Percentiles rank a stretch among this genome's conserved stretches.
These are phyloP conservation scores for Ustilago crameri DNA, from an alignment of 1,284 basidiomycete species.

Conservation along the genomic window DNA sequence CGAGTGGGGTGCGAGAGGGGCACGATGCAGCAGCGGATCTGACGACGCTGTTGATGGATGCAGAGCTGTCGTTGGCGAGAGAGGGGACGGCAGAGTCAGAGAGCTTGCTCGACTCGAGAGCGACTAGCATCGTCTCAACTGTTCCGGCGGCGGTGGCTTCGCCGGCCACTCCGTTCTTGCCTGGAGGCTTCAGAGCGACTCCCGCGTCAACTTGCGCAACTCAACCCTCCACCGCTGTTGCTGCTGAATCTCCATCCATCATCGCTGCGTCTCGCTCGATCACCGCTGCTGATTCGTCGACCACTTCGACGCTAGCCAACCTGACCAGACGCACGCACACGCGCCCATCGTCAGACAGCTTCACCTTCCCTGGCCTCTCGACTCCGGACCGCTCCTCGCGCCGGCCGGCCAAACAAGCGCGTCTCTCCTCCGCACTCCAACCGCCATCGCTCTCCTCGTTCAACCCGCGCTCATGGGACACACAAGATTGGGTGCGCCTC, in stretches of 20 bases:
- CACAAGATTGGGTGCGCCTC: constrained; percentile 34
- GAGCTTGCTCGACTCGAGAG: constrained; percentile 25
- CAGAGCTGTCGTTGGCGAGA: constrained; percentile 32
- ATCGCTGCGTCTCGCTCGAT: constrained; percentile 3
- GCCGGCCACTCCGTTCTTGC: constrained; percentile 40
- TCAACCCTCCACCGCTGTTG: not conserved
- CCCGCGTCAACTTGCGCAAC: constrained; percentile 5
- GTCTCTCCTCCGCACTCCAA: constrained; percentile 13
- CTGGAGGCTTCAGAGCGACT: constrained; percentile 40
- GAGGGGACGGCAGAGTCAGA: constrained; percentile 24
- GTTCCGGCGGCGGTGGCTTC: constrained; percentile 3
- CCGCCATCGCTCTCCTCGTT: constrained; percentile 11
- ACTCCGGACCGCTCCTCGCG: constrained; percentile 13
- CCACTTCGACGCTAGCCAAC: constrained; percentile 5
- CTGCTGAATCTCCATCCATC: constrained; percentile 11
- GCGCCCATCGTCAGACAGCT: not conserved
- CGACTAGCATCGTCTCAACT: constrained; percentile 15
- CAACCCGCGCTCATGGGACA: constrained; percentile 26
- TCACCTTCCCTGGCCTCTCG: constrained; percentile 14
- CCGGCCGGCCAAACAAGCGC: constrained; percentile 9
- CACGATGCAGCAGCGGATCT: constrained; percentile 13
- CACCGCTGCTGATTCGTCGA: constrained; percentile 7
- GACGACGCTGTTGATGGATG: constrained; percentile 44
- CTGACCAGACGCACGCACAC: constrained; percentile 12
- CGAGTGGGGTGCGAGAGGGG: constrained; percentile 1